These are phyloP conservation scores for Amaranthus cruentus DNA, from an alignment of 148 eudicot species.

Conservation along the genomic window DNA sequence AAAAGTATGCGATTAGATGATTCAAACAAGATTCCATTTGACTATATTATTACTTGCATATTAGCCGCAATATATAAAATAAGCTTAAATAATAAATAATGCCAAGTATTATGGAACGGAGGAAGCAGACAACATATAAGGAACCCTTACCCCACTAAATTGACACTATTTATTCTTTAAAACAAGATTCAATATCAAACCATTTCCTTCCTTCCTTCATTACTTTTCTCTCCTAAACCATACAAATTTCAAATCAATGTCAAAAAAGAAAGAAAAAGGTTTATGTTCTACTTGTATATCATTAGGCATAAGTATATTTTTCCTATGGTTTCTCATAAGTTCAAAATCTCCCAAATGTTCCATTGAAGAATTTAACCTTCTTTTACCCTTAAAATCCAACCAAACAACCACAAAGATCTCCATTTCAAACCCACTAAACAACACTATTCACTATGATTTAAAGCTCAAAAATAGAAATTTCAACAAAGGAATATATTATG, in stretches of 20 bases:
- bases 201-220: not conserved
- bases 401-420: constrained; percentile 20
- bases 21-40: no score
- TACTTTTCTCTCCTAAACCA: not conserved
- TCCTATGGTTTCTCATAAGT: constrained; percentile 49
- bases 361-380: constrained; percentile 48
- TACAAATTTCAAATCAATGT: not conserved
- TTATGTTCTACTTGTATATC: constrained; percentile 47
- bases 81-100: no score
- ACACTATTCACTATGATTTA: constrained; percentile 46
- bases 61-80: no score
- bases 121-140: no score
- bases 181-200: not conserved
- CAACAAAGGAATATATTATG: constrained; percentile 23
- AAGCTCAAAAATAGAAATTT: constrained; percentile 54
- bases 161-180: not conserved
- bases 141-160: no score
- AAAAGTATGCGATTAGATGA: no score
- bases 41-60: no score
- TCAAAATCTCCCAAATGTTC: constrained; percentile 60
- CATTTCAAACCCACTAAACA: not conserved
- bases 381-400: constrained; percentile 37
- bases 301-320: constrained; percentile 47
- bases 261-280: not conserved
- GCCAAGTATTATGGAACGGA: no score